These are phyloP conservation scores for Microdochium bolleyi DNA, from an alignment of 2,329 filamentous ascomycete genomes.

Conservation along the genomic window DNA sequence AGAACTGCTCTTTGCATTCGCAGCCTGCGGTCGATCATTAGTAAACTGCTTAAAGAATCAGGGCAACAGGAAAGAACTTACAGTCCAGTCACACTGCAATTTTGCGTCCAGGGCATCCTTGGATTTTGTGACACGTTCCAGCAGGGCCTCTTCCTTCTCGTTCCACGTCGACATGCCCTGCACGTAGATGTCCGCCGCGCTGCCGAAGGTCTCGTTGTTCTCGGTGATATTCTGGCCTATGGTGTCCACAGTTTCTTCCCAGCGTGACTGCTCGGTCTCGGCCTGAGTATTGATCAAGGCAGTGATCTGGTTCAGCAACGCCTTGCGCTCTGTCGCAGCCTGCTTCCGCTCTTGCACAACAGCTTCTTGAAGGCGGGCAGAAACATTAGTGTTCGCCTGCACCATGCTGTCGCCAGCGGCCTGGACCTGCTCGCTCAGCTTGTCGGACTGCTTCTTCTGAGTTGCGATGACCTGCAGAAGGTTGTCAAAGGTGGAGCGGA, in stretches of 20 bases:
- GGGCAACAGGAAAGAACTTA: conserved; percentile 44
- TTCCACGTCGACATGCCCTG: conserved; percentile 70
- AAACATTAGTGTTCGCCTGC: conserved; percentile 58
- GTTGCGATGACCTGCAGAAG: conserved; percentile 65
- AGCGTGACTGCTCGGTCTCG: conserved; percentile 62
- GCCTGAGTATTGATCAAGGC: conserved; percentile 68
- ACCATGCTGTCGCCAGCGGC: conserved; percentile 61
- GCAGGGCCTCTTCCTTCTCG: conserved; percentile 56
- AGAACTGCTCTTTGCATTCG: conserved; percentile 72
- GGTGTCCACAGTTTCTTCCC: conserved; percentile 53
- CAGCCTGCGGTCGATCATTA: conserved; percentile 38
- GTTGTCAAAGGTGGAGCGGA: conserved; percentile 78
- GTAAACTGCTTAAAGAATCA: conserved; percentile 7
- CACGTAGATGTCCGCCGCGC: conserved; percentile 57
- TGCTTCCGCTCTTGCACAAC: conserved; percentile 70
- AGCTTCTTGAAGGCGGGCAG: conserved; percentile 58
- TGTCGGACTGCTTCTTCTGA: conserved; percentile 70
- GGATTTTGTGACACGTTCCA: conserved; percentile 64
- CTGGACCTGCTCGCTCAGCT: conserved; percentile 63
- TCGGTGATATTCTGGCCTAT: conserved; percentile 58
- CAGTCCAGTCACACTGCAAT: conserved; percentile 80
- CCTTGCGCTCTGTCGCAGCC: conserved; percentile 65
- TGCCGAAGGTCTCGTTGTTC: conserved; percentile 57
- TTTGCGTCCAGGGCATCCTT: conserved; percentile 72
- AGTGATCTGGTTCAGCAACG: conserved; percentile 69